Evolutionary conservation across 225 moss, liverwort and hornwort genomes (phyloP), one percentile per base, ranked within the genome.

Genomic region (Bryum argenteum): DNA sequence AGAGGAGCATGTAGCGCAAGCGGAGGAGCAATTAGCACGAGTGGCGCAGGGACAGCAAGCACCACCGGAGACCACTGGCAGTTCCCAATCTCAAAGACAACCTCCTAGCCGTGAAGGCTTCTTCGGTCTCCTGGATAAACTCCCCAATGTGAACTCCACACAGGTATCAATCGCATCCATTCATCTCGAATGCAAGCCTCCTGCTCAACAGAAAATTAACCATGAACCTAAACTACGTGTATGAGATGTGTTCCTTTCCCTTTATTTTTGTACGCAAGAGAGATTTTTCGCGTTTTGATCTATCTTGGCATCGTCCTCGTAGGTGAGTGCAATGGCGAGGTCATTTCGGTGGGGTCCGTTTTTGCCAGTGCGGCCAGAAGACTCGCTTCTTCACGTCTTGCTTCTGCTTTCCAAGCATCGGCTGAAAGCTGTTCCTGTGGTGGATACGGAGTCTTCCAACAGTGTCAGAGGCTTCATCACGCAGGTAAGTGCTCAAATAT

Each of bases 321-420:
- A 91, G 91, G 87, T 91, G 69, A 81, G 87, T 71, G 82, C 85
- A 57, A 85, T 91, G 83, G 83, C 91, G 63, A 87, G 83, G 48
- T 89, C 91, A 22, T 91, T 91, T 72, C 89, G 91, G 41, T 91
- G 91, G 91, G 91, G 89, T 38, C 87, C 89, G 59, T 91, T 89
- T 71, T 69, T 91, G 41, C 89, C 89, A 15, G 91, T 88, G 52
- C 91, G 87, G 56, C 70, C 78, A 9, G 87, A 89, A 15, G 91
- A 91, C 73, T 54, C 89, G 13, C 81, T 91, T 43, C 80, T 91
- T 55, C 89, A 87, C 71, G 89, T 89, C 39, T 75, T 91, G 62
- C 89, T 91, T 28, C 77, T 91, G 9, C 89, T 91, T 53, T 89
- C 91, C 69, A 91, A 91, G 33, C 89, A 91, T 69, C 85, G 78